Evolutionary conservation across 1,139 yeast genomes (phyloP).

Genomic region (Pichia sp.): DNA sequence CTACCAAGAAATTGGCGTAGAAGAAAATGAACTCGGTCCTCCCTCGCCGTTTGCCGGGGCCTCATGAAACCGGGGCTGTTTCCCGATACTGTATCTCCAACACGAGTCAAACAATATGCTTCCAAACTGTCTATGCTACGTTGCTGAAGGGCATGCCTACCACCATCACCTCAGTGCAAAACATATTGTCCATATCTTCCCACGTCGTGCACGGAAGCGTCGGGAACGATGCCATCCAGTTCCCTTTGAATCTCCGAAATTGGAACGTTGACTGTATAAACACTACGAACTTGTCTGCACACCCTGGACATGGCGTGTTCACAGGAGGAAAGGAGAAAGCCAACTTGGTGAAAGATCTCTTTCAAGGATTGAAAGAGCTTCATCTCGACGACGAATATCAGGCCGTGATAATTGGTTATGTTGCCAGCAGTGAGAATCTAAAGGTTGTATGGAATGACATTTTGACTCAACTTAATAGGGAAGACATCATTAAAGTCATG

Average conservation of each 20-base stretch:
- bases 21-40: no score
- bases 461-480: conserved; percentile 19
- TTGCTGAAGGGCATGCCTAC: neutral
- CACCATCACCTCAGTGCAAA: conserved; percentile 13
- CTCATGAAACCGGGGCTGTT: no score
- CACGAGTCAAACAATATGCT: no score
- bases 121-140: neutral
- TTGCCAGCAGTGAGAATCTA: conserved; percentile 47
- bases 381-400: conserved; percentile 38
- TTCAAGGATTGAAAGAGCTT: conserved; percentile 31
- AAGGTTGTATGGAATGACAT: conserved; percentile 33
- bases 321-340: conserved; percentile 35
- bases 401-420: conserved; percentile 55
- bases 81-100: no score
- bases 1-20: neutral
- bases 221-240: conserved; percentile 59
- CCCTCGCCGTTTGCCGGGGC: neutral
- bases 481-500: conserved; percentile 33
- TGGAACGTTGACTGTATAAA: conserved; percentile 68
- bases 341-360: conserved; percentile 30
- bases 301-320: conserved; percentile 59
- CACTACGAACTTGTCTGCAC: conserved; percentile 63
- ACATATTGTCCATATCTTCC: conserved; percentile 45
- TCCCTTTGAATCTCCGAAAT: conserved; percentile 57
- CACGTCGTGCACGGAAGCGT: conserved; percentile 70